Evolutionary conservation across 1,284 basidiomycete genomes (phyloP).

Genomic region (Xerocomus cyaneibrunnescens): DNA sequence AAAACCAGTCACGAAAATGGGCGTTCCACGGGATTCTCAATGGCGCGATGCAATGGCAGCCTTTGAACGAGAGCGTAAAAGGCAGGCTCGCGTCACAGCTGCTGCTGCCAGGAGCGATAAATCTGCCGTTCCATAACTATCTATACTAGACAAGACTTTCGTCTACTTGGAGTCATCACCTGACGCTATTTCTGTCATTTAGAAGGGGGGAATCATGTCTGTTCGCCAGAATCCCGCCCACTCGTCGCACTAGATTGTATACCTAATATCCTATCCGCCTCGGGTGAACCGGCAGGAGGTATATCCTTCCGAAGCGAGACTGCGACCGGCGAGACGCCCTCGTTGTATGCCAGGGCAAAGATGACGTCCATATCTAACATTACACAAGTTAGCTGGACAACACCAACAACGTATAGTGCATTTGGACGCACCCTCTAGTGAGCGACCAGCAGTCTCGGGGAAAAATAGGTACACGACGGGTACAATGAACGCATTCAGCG

Average conservation of each 20-base stretch:
- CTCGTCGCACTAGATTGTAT: conserved; percentile 21
- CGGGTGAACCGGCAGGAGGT: conserved; percentile 51
- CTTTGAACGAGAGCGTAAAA: conserved; percentile 45
- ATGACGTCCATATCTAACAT: conserved; percentile 60
- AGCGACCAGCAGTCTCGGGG: conserved; percentile 67
- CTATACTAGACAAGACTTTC: not conserved
- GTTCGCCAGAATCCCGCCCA: conserved; percentile 1
- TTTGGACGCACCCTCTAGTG: conserved; percentile 53
- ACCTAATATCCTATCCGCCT: conserved; percentile 53
- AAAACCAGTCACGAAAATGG: conserved; percentile 17
- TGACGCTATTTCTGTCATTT: not conserved
- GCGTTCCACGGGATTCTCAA: conserved; percentile 35
- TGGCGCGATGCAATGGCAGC: conserved; percentile 48
- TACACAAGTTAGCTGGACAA: conserved; percentile 1
- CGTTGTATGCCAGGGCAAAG: conserved; percentile 58
- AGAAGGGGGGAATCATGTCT: not conserved
- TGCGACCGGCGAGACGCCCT: conserved; percentile 54
- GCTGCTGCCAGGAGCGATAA: conserved; percentile 1
- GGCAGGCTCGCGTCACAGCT: conserved; percentile 43
- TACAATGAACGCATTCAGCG: conserved; percentile 58
- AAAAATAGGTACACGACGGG: conserved; percentile 64
- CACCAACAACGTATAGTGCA: not conserved
- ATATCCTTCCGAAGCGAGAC: conserved; percentile 58
- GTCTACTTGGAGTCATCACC: not conserved
- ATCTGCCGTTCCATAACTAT: not conserved